phyloP scores from a whole-genome alignment of 2,329 filamentous ascomycete genomes.

The Thermothelomyces thermophilus region DNA sequence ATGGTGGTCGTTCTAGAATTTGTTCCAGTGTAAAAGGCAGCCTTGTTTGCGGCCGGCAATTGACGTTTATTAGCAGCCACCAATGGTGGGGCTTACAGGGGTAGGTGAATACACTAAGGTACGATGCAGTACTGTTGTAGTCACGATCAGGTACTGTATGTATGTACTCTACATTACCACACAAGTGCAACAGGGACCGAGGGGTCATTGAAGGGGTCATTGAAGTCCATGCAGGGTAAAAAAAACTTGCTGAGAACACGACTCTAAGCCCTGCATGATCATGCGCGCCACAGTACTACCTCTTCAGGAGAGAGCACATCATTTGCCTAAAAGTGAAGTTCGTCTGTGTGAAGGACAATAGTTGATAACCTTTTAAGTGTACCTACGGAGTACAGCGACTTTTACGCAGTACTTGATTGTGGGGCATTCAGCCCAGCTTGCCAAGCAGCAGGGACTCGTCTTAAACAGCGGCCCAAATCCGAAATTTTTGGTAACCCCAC shows the following conservation, averaged over 20 bases:
- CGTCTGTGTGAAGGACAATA: no score
- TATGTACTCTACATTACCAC: no score
- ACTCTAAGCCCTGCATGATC: no score
- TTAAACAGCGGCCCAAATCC: neutral
- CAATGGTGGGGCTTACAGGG: constrained; percentile 8
- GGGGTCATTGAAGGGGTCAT: no score
- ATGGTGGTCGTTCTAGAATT: constrained; percentile 1
- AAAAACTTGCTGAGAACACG: no score
- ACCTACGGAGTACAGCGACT: neutral
- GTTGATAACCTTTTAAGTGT: neutral
- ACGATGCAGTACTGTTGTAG: no score
- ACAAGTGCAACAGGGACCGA: no score
- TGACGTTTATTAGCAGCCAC: constrained; percentile 11
- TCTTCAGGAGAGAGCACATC: no score
- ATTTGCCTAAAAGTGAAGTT: no score
- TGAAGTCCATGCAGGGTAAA: neutral
- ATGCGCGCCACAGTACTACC: no score
- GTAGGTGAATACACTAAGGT: neutral
- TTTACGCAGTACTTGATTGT: neutral
- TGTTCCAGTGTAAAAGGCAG: constrained; percentile 11
- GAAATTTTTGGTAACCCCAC: constrained; percentile 21
- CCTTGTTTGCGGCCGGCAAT: constrained; percentile 15
- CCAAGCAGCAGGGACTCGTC: neutral
- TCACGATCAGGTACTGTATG: neutral
- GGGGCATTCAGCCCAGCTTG: constrained; percentile 8